Evolutionary conservation across 176 grass and related monocot species (phyloP).

Genomic region (Alopecurus myosuroides): DNA sequence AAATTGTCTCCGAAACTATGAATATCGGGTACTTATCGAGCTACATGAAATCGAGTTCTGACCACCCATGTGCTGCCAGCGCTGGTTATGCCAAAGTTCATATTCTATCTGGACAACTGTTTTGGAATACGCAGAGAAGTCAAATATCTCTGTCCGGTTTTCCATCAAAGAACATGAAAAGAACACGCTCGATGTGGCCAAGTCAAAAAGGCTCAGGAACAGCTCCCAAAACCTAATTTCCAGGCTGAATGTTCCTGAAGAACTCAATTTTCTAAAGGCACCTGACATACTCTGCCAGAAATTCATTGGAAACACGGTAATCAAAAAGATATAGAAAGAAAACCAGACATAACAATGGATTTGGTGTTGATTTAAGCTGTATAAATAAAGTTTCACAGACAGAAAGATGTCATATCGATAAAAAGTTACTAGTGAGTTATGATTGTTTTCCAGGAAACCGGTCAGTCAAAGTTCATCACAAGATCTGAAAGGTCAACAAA

Average conservation of each 20-base stretch:
- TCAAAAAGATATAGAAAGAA: not conserved
- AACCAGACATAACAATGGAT: not conserved
- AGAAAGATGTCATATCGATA: not conserved
- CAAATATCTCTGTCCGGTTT: not conserved
- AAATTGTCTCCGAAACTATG: not conserved
- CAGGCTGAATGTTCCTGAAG: not conserved
- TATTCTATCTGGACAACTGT: constrained; percentile 13
- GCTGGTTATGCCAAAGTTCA: not conserved
- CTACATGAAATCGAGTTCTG: not conserved
- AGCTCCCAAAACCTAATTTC: not conserved
- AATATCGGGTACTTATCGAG: too few relatives aligned
- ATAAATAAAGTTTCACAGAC: too few relatives aligned
- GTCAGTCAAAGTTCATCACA: not conserved
- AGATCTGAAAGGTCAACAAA: not conserved
- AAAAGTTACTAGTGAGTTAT: not conserved
- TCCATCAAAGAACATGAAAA: not conserved
- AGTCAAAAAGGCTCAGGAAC: constrained; percentile 4
- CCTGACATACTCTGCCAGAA: not conserved
- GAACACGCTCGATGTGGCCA: not conserved
- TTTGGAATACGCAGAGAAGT: not conserved
- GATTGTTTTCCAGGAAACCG: not conserved
- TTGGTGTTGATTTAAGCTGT: too few relatives aligned
- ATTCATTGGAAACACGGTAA: not conserved
- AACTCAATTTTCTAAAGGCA: constrained; percentile 11
- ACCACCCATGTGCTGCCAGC: not conserved